A percentile compares a stretch with the other conserved stretches of the same genome.
phyloP scores from a whole-genome alignment of 495 filamentous ascomycete species.

The Podospora anserina region DNA sequence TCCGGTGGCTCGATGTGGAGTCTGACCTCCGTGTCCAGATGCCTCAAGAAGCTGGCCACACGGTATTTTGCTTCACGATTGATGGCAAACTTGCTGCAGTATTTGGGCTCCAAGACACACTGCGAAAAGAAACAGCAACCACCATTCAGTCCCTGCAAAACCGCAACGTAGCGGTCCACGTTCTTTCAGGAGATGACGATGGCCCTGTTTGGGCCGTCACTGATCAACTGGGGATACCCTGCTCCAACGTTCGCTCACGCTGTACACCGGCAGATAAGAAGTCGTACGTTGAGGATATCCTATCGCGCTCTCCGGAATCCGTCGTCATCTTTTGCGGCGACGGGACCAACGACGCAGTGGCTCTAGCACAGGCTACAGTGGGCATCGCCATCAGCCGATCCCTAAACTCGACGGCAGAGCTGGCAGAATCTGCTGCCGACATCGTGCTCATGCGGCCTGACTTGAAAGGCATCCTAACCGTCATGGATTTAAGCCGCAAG shows the following conservation, averaged over 20 bases:
- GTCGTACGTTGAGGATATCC: conserved; percentile 52
- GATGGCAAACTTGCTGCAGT: conserved; percentile 49
- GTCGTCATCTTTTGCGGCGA: conserved; percentile 70
- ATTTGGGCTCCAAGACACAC: conserved; percentile 57
- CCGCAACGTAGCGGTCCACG: conserved; percentile 57
- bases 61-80: conserved; percentile 62
- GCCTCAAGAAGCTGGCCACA: conserved; percentile 49
- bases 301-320: conserved; percentile 26
- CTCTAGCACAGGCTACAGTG: conserved; percentile 68
- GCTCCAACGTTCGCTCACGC: conserved; percentile 44
- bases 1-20: conserved; percentile 55
- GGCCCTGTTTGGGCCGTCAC: conserved; percentile 57
- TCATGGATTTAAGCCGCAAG: conserved; percentile 57
- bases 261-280: conserved; percentile 63
- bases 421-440: conserved; percentile 67
- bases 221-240: conserved; percentile 50
- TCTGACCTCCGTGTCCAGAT: conserved; percentile 40
- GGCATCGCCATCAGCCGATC: conserved; percentile 55
- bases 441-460: conserved; percentile 58
- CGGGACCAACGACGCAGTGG: conserved; percentile 77
- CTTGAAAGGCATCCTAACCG: conserved; percentile 55
- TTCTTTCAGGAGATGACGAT: conserved; percentile 70
- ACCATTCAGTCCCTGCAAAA: conserved; percentile 50
- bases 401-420: conserved; percentile 56
- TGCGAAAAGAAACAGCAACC: conserved; percentile 55